phyloP scores from a whole-genome alignment of 345 rosid genomes.

The Citrus hindsii region DNA sequence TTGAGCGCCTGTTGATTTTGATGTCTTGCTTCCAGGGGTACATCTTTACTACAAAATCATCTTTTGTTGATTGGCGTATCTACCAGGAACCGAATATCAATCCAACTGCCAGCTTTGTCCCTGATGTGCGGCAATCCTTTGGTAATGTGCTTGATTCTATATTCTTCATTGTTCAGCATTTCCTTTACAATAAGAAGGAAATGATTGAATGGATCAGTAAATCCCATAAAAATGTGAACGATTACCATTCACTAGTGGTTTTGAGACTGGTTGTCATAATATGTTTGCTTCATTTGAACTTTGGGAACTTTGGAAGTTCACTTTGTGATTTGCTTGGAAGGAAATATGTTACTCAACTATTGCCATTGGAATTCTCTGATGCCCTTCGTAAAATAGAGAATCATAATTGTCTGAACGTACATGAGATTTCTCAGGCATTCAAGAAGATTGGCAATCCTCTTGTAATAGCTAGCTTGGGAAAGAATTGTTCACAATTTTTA shows the following conservation, averaged over 20 bases:
- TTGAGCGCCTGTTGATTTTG: constrained; percentile 37
- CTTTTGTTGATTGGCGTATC: constrained; percentile 40
- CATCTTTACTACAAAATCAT: constrained; percentile 25
- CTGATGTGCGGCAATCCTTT: not conserved
- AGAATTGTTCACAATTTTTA: not conserved
- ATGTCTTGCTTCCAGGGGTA: constrained; percentile 14
- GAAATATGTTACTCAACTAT: constrained; percentile 10
- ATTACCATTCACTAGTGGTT: constrained; percentile 22
- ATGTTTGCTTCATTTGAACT: constrained; percentile 36
- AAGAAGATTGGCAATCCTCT: constrained; percentile 31
- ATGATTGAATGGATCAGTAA: constrained; percentile 28
- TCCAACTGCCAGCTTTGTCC: not conserved
- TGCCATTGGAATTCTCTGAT: constrained; percentile 21
- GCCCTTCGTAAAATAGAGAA: constrained; percentile 1
- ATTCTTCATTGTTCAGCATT: not conserved
- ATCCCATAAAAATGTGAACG: not conserved
- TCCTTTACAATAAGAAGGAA: constrained; percentile 14
- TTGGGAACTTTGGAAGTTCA: constrained; percentile 3
- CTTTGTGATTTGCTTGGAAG: constrained; percentile 16
- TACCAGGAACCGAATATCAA: constrained; percentile 14
- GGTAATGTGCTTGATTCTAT: constrained; percentile 7
- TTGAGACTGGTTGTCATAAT: constrained; percentile 27
- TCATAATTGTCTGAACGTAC: not conserved
- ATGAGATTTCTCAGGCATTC: constrained; percentile 24
- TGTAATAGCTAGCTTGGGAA: constrained; percentile 10